These are phyloP conservation scores for Saccharomycopsis babjevae DNA, from an alignment of 805 yeast genomes.

Conservation along the genomic window DNA sequence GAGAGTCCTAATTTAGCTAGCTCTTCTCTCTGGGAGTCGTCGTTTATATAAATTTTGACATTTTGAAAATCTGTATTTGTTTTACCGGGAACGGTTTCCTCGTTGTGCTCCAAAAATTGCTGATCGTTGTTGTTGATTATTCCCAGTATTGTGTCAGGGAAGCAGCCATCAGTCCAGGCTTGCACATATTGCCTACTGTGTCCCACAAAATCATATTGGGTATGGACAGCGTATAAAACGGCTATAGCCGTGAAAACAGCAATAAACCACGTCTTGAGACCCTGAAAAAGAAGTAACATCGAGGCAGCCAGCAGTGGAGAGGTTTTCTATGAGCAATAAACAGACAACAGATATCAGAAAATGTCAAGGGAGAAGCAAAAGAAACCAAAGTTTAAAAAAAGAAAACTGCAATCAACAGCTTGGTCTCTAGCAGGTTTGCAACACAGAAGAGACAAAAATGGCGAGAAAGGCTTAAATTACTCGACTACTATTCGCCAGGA, in stretches of 20 bases:
- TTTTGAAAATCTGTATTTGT: not conserved
- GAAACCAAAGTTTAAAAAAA: too few relatives aligned
- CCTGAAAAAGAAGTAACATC: not conserved
- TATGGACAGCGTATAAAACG: not conserved
- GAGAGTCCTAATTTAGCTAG: not conserved
- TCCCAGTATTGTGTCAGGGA: not conserved
- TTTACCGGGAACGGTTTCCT: not conserved
- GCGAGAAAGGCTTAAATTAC: too few relatives aligned
- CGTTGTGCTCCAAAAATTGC: not conserved
- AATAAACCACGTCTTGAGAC: not conserved
- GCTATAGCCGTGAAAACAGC: not conserved
- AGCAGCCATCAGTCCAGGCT: not conserved
- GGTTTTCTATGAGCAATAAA: too few relatives aligned
- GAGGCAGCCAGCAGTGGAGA: not conserved
- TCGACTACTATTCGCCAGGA: too few relatives aligned
- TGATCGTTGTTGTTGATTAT: not conserved
- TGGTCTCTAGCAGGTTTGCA: too few relatives aligned
- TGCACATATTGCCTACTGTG: not conserved
- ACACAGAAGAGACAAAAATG: too few relatives aligned
- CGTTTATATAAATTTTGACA: not conserved
- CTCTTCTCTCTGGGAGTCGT: not conserved
- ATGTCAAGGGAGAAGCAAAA: too few relatives aligned
- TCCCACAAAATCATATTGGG: not conserved
- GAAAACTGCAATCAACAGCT: too few relatives aligned
- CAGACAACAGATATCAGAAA: too few relatives aligned